Conservation (phyloP, 2,329 filamentous ascomycete genomes). For the Aspergillus vadensis region DNA sequence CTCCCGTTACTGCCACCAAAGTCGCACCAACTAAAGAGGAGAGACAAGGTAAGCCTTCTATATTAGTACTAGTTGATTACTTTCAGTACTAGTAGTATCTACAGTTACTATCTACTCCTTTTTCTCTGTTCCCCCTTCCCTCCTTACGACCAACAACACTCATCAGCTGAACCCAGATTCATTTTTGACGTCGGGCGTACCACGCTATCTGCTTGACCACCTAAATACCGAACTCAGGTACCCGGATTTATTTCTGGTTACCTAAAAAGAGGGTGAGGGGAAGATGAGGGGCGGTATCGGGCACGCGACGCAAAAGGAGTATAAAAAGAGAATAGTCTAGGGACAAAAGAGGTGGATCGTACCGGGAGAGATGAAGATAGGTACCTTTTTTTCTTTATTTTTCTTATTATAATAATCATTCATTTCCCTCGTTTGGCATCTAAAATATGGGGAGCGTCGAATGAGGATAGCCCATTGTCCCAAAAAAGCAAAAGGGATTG, state of each 20-base stretch:
- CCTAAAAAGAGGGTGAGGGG: background rate
- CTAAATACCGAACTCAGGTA: background rate
- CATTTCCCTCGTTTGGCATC: background rate
- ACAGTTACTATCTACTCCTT: too few species aligned
- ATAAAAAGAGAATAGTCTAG: background rate
- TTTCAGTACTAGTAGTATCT: too few species aligned
- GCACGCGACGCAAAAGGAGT: background rate
- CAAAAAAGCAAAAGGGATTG: conserved; percentile 1
- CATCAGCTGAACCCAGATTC: too few species aligned
- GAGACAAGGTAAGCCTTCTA: too few species aligned
- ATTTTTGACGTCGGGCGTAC: too few species aligned
- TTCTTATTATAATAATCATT: background rate
- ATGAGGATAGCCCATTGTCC: background rate
- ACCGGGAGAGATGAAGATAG: background rate
- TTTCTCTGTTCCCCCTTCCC: too few species aligned
- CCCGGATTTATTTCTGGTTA: background rate
- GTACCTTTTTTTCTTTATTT: background rate
- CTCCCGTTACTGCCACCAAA: too few species aligned
- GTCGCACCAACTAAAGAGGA: too few species aligned
- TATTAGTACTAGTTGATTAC: too few species aligned
- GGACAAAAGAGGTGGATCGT: background rate
- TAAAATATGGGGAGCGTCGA: conserved; percentile 1
- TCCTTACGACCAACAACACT: too few species aligned
- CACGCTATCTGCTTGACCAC: too few species aligned
- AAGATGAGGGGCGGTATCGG: background rate